Evolutionary conservation across 1,284 basidiomycete species (phyloP).

Genomic region (Pseudozyma sp.): DNA sequence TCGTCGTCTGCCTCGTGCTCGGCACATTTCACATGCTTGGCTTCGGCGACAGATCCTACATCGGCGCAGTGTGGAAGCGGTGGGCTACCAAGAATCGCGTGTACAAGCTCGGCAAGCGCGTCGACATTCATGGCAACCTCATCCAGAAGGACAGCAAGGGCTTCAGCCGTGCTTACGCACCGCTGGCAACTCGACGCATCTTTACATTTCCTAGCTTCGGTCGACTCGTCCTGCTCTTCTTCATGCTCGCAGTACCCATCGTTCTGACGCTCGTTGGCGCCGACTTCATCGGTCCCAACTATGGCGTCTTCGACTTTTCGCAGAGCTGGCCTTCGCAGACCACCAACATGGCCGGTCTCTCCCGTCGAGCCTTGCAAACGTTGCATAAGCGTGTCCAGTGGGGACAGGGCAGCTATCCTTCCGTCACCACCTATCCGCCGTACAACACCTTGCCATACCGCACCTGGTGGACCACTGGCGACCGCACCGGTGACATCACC

Average conservation of each 20-base stretch:
- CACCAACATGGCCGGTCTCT: constrained; percentile 34
- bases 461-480: constrained; percentile 81
- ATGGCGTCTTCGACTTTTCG: constrained; percentile 63
- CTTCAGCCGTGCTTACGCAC: constrained; percentile 26
- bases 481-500: constrained; percentile 79
- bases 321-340: constrained; percentile 49
- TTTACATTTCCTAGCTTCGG: constrained; percentile 59
- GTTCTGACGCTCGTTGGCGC: constrained; percentile 74
- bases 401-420: constrained; percentile 57
- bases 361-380: constrained; percentile 21
- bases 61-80: constrained; percentile 63
- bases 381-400: constrained; percentile 51
- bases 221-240: constrained; percentile 53
- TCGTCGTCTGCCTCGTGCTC: constrained; percentile 60
- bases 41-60: constrained; percentile 55
- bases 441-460: constrained; percentile 77
- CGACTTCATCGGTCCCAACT: constrained; percentile 78
- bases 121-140: constrained; percentile 39
- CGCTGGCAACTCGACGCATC: constrained; percentile 37
- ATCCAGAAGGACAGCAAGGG: constrained; percentile 34
- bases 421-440: constrained; percentile 63
- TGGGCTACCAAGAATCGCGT: constrained; percentile 60
- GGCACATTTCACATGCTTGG: constrained; percentile 64
- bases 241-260: constrained; percentile 57
- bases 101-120: constrained; percentile 47